These are phyloP conservation scores for Eucalyptus sp. DNA, from an alignment of 345 rosid genomes.

Conservation along the genomic window DNA sequence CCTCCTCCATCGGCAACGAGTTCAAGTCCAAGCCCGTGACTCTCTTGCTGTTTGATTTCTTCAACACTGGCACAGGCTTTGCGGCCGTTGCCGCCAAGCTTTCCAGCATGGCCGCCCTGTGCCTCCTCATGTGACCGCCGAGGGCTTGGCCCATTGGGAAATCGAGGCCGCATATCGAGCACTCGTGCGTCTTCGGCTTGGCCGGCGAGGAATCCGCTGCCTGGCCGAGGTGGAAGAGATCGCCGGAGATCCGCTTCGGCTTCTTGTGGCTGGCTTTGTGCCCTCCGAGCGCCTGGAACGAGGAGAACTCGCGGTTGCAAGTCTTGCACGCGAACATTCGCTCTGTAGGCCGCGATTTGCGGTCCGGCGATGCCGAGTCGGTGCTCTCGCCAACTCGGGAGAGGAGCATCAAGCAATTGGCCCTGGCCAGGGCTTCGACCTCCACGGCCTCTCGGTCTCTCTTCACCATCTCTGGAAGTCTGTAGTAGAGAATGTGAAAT, in stretches of 20 bases:
- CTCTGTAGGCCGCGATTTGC: background rate
- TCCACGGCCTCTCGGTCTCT: conserved; percentile 23
- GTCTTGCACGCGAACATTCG: conserved; percentile 75
- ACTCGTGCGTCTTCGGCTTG: conserved; percentile 63
- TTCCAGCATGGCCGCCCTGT: conserved; percentile 10
- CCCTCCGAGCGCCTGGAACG: conserved; percentile 91
- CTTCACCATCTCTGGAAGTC: conserved; percentile 16
- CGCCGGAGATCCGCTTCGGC: conserved; percentile 17
- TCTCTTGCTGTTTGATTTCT: conserved; percentile 43
- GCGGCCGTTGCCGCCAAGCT: background rate
- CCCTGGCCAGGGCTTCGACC: conserved; percentile 21
- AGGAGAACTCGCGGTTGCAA: conserved; percentile 58
- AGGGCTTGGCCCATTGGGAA: conserved; percentile 82
- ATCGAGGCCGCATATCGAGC: conserved; percentile 80
- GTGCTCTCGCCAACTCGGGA: conserved; percentile 36
- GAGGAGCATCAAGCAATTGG: conserved; percentile 55
- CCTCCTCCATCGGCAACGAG: conserved; percentile 47
- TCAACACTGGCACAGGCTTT: conserved; percentile 36
- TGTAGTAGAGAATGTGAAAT: background rate
- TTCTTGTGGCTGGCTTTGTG: conserved; percentile 90
- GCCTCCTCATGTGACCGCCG: conserved; percentile 97
- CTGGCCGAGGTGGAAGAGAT: background rate
- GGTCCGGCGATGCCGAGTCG: background rate
- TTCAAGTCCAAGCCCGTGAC: conserved; percentile 55
- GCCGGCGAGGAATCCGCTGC: conserved; percentile 5